Base-by-base conservation (phyloP, 164 flowering plant species). In the Protea cynaroides region DNA sequence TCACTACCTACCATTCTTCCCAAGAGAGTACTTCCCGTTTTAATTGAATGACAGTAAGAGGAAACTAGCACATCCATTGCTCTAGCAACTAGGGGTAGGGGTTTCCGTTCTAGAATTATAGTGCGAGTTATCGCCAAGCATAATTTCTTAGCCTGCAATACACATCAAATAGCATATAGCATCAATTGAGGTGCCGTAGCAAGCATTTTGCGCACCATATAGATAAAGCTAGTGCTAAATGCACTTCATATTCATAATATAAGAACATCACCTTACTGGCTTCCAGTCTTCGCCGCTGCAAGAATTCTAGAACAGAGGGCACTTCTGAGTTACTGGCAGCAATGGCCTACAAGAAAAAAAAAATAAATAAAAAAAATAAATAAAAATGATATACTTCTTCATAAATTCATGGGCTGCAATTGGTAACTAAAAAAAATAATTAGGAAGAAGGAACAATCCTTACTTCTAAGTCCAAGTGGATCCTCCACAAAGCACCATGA, bases 281-380 rank as follows among this genome's bases (percentile, higher is more conserved):
- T 71, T 92, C 97, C 71, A 83, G 68, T 77, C 83, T 86, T 57
- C 97, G 76, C 37, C 97, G 76, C 82, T 95, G 97, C 78, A 95
- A 67, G 76, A 95, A 95, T 66, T 95, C 99, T 46, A 95, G 71
- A 53, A 92, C 77, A 17, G 82, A 82, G 61, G 92, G 76, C 47
- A 77, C 86, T 65, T 95, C 99, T 58, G 99, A 95, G 80, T 83
- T 86, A 78, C 99, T 95, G 54, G 99, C 83, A 63, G 97, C 83
- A 71, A 95, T 86, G 49, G 97, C 97, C 99, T 95, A 82, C 59
- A 73, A 67, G 49, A 10, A 44, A 58, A 52, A 71, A 18, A 58
- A 75, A n/a, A n/a, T n/a, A n/a, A n/a, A n/a, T n/a, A n/a, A n/a
- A n/a, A n/a, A n/a, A n/a, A n/a, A n/a, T n/a, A n/a, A n/a, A n/a